phyloP scores from a whole-genome alignment of 2,329 filamentous ascomycete genomes.

The Sphaceloma murrayae region DNA sequence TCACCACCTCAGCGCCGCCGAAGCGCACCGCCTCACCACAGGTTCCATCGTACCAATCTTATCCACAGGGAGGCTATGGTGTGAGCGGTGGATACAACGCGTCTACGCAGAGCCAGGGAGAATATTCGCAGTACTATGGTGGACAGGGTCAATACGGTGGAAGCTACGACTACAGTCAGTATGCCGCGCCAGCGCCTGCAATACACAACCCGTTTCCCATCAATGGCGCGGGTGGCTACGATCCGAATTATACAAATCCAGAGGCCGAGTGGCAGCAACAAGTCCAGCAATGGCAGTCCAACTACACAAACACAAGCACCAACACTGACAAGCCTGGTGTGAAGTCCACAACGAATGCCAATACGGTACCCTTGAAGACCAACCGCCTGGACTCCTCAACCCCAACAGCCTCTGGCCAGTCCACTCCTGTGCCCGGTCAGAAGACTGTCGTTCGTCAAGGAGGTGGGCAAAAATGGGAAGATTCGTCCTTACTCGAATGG shows the following conservation, averaged over 20 bases:
- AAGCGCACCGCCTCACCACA: conserved; percentile 6
- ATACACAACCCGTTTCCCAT: conserved; percentile 74
- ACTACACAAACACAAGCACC: conserved; percentile 46
- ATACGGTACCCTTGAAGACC: conserved; percentile 19
- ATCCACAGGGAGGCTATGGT: conserved; percentile 8
- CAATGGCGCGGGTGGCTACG: conserved; percentile 32
- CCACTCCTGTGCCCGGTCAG: conserved; percentile 40
- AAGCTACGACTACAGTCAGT: conserved; percentile 22
- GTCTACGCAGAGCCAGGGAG: conserved; percentile 7
- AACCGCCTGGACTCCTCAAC: conserved; percentile 14
- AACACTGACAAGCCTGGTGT: conserved; percentile 25
- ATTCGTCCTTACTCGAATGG: conserved; percentile 85
- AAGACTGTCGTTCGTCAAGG: conserved; percentile 84
- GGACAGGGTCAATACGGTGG: conserved; percentile 37
- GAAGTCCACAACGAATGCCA: conserved; percentile 26
- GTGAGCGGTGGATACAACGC: conserved; percentile 16
- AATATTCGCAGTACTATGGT: conserved; percentile 31
- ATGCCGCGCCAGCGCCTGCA: conserved; percentile 45
- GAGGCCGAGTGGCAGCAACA: conserved; percentile 82
- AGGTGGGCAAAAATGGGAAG: conserved; percentile 87
- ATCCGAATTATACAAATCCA: conserved; percentile 26
- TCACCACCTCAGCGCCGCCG: conserved; percentile 34
- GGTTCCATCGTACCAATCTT: conserved; percentile 4
- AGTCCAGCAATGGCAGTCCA: conserved; percentile 90
- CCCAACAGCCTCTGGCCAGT: conserved; percentile 31